Evolutionary conservation across 192 early-diverging fungal genomes (phyloP).

Genomic region (Funneliformis mosseae): DNA sequence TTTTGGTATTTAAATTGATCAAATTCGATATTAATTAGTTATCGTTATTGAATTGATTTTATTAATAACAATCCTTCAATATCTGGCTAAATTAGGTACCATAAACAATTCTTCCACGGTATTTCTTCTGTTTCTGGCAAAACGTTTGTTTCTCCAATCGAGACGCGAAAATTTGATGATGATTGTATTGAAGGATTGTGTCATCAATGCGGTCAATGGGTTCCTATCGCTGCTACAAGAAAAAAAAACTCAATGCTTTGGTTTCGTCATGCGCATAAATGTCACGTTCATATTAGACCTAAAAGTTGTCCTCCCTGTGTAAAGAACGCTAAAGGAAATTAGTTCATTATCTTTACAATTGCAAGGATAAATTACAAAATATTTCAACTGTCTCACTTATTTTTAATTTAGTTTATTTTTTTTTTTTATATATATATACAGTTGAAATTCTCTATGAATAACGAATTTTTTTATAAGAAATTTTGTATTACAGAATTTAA

Average conservation of each 20-base stretch:
- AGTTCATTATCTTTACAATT: too few relatives aligned
- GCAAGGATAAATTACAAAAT: too few relatives aligned
- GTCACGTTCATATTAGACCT: conserved; percentile 78
- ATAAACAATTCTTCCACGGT: conserved; percentile 87
- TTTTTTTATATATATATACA: too few relatives aligned
- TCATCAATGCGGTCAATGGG: conserved; percentile 84
- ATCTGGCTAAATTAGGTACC: conserved; percentile 55
- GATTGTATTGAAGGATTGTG: conserved; percentile 79
- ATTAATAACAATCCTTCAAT: not conserved
- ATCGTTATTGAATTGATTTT: not conserved
- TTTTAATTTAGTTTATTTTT: too few relatives aligned
- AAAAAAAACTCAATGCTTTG: conserved; percentile 71
- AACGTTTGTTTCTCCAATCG: conserved; percentile 70
- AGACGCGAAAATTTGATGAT: conserved; percentile 67
- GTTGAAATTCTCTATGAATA: too few relatives aligned
- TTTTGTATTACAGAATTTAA: too few relatives aligned
- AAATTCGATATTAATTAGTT: not conserved
- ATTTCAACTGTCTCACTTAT: too few relatives aligned
- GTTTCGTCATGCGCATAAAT: conserved; percentile 88
- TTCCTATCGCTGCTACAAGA: conserved; percentile 75
- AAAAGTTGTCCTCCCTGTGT: conserved; percentile 40
- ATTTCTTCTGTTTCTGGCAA: conserved; percentile 84
- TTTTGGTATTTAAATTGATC: conserved; percentile 61
- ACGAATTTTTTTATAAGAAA: too few relatives aligned
- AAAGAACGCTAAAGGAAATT: not conserved